phyloP scores from a whole-genome alignment of 768 basidiomycete genomes.

The Kwoniella dendrophila region DNA sequence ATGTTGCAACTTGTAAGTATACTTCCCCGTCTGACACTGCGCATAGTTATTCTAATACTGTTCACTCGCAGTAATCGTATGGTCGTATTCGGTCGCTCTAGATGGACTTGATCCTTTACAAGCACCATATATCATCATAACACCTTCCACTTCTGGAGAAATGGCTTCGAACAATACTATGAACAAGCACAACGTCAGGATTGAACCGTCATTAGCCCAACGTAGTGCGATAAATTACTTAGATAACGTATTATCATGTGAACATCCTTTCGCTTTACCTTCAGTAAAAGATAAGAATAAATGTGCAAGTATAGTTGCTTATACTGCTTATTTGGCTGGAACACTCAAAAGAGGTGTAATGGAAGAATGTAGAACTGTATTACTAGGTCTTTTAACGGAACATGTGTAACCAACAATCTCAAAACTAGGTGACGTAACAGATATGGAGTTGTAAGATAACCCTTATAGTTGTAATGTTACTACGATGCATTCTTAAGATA shows the following conservation, averaged over 20 bases:
- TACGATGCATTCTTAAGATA: background rate
- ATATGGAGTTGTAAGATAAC: background rate
- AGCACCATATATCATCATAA: slow-evolving; percentile 21
- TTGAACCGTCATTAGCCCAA: slow-evolving; percentile 29
- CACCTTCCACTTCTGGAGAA: background rate
- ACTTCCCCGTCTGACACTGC: background rate
- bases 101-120: slow-evolving; percentile 16
- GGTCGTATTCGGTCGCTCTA: slow-evolving; percentile 25
- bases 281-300: slow-evolving; percentile 23
- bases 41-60: background rate
- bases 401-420: background rate
- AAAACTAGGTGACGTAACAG: too few species aligned
- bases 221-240: slow-evolving; percentile 19
- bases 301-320: slow-evolving; percentile 25
- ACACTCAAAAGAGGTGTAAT: slow-evolving; percentile 19
- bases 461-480: background rate
- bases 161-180: too few species aligned
- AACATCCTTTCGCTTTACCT: slow-evolving; percentile 14
- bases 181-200: background rate
- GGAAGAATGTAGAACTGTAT: slow-evolving; percentile 23
- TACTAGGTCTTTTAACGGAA: slow-evolving; percentile 25
- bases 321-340: slow-evolving; percentile 26
- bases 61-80: slow-evolving; percentile 19
- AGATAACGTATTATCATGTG: slow-evolving; percentile 4
- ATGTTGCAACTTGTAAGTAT: slow-evolving; percentile 21